Evolutionary conservation across 1,139 yeast species (phyloP), one percentile per base, ranked within the genome.

Genomic region (Protomyces gravidus): DNA sequence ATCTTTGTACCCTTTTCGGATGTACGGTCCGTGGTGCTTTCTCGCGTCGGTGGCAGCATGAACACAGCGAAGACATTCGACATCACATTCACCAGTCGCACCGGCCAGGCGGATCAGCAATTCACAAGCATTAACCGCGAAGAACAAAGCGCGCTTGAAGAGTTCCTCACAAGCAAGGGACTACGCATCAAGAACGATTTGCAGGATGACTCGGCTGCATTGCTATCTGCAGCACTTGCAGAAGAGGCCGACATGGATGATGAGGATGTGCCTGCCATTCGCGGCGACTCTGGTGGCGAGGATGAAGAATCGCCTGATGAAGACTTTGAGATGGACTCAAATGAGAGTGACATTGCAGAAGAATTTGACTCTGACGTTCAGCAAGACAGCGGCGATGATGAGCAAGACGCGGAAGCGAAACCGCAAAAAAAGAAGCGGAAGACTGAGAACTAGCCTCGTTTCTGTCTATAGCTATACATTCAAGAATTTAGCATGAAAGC

Each of bases 101-200:
- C 82, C 40, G 82, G 85, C 45, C 81, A 81, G 63, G 84, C 82
- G 60, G 78, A 87, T 25, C 95, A 90, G 67, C 83, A 84, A 55
- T 92, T 92, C 73, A 95, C 96, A 63, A 88, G 87, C 69, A 87
- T 92, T 67, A 86, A 86, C 65, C 82, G 89, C 70, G 97, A 89
- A 66, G 98, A 92, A 70, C 97, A 90, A 72, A 83, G 80, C 60
- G 75, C 81, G 2, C 78, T 92, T 63, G 96, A 90, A 70, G 77
- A 77, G 49, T 92, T 79, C 77, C 81, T 94, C 72, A 80, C 80
- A 68, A 82, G 84, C 60, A 90, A 88, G 78, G 87, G 86, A 58
- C 75, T 92, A 64, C 79, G 82, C 66, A 87, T 92, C 61, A 86
- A 85, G 76, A 89, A 90, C 70, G 97, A 92, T 70, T 94, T 89